Evolutionary conservation across 345 rosid genomes (phyloP), one percentile per base, ranked within the genome.

Genomic region (Brassica juncea): DNA sequence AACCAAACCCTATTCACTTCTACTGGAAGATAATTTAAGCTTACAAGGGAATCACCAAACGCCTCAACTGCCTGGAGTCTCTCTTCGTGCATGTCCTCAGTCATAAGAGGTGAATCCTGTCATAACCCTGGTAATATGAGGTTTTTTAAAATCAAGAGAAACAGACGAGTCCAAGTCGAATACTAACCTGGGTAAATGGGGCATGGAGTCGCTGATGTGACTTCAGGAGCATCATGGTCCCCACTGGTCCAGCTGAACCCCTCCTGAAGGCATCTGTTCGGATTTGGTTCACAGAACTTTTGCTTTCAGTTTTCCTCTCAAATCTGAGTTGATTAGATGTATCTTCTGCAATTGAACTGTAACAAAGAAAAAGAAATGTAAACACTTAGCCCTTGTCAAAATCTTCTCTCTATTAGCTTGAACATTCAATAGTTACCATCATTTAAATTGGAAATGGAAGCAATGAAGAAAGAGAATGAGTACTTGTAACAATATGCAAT

Each of bases 81-180:
- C 78, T 96, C 99, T 90, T 93, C 99, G 85, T 96, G 99, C 98
- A 92, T 93, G 85, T 93, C 99, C 86, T 93, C 99, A 34, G 99
- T 93, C 98, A 96, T 91, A 71, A 90, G 94, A 11, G 94, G 94
- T 19, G 97, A 88, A 78, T 88, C 93, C 99, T 96, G 80, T 39
- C 75, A 81, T 67, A 66, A 69, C 80, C 72, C 39, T 6, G 54
- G 7, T 65, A 8, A 61, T 76, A 54, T 66, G 62, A 52, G 60
- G 32, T 8, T 66, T 34, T 27, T 28, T 25, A 47, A 19, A 42
- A 60, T 34, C 12, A 55, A 66, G 75, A 72, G 66, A 34, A 63
- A 77, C 15, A 63, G 30, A 31, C 28, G 34, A 71, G 59, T 31
- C 60, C 76, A 68, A 64, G 67, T 76, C 60, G 70, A 67, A 57